A percentile compares a stretch with the other conserved stretches of the same genome.
These are phyloP conservation scores for Solanum bukasovii DNA, from an alignment of 257 asterid genomes.

Conservation along the genomic window DNA sequence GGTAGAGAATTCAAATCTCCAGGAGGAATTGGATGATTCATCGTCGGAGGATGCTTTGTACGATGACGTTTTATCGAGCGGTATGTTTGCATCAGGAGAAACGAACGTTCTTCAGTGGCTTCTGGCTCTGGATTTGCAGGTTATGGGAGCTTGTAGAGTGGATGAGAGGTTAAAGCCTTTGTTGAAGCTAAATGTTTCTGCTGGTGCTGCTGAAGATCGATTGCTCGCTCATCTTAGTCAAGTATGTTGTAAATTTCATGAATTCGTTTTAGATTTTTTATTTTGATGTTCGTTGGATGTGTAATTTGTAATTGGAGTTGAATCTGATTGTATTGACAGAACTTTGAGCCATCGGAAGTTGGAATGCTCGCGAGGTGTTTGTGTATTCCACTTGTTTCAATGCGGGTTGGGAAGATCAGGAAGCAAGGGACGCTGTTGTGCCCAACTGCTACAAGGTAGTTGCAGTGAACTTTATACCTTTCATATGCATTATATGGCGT, in stretches of 20 bases:
- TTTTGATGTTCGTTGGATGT: background rate
- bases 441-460: conserved; percentile 76
- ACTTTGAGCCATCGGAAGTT: conserved; percentile 88
- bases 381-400: conserved; percentile 83
- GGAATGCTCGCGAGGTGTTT: conserved; percentile 82
- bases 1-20: conserved; percentile 6
- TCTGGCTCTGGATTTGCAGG: conserved; percentile 78
- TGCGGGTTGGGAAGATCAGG: conserved; percentile 80
- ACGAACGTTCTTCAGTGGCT: conserved; percentile 63
- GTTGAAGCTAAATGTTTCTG: conserved; percentile 60
- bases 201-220: conserved; percentile 72
- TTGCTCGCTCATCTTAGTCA: conserved; percentile 65
- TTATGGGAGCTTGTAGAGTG: conserved; percentile 88
- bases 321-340: conserved; percentile 22
- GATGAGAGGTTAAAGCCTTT: conserved; percentile 97
- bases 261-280: background rate
- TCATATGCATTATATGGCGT: background rate
- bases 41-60: conserved; percentile 23
- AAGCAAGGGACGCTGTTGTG: conserved; percentile 59
- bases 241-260: conserved; percentile 19
- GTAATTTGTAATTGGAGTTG: background rate
- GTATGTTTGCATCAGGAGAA: conserved; percentile 27
- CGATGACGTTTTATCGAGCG: conserved; percentile 53
- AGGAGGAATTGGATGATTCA: conserved; percentile 14
- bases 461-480: background rate